Conservation (phyloP, 805 yeast genomes). For the Dipodascopsis uninucleata region DNA sequence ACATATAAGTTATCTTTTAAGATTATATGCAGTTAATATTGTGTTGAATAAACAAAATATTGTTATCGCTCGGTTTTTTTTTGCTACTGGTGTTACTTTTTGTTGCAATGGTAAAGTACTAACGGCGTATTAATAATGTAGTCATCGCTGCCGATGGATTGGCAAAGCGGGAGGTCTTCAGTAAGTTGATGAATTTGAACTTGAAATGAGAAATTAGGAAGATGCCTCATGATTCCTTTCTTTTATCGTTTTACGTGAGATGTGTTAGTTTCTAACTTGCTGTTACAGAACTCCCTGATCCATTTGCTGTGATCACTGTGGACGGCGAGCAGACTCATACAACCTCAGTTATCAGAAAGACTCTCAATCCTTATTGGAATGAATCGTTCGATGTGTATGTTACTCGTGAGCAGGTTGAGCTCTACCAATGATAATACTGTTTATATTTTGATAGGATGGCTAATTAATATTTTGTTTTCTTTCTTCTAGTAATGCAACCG, state of each 20-base stretch:
- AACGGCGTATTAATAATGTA: conserved; percentile 1
- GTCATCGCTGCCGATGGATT: conserved; percentile 94
- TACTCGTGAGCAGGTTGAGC: background rate
- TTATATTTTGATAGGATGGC: background rate
- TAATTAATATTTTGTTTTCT: background rate
- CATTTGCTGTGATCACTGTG: conserved; percentile 95
- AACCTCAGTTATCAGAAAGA: conserved; percentile 88
- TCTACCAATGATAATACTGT: conserved; percentile 2
- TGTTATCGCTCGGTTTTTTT: background rate
- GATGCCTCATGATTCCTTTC: no score
- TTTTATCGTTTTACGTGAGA: background rate
- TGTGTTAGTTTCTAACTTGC: conserved; percentile 45
- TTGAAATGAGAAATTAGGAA: conserved; percentile 1
- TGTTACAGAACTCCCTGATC: conserved; percentile 89
- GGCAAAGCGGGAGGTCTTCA: conserved; percentile 89
- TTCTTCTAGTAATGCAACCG: conserved; percentile 49
- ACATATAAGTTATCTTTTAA: no score
- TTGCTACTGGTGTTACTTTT: background rate
- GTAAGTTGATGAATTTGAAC: conserved; percentile 39
- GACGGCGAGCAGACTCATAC: conserved; percentile 96
- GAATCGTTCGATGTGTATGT: conserved; percentile 73
- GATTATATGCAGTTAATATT: no score
- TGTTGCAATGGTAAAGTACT: background rate
- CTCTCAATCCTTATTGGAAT: conserved; percentile 97
- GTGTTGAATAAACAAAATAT: no score